Percentiles rank a stretch among this genome's conserved stretches.
phyloP scores from a whole-genome alignment of 2,329 filamentous ascomycete genomes.

The Paecilomyces niveus region DNA sequence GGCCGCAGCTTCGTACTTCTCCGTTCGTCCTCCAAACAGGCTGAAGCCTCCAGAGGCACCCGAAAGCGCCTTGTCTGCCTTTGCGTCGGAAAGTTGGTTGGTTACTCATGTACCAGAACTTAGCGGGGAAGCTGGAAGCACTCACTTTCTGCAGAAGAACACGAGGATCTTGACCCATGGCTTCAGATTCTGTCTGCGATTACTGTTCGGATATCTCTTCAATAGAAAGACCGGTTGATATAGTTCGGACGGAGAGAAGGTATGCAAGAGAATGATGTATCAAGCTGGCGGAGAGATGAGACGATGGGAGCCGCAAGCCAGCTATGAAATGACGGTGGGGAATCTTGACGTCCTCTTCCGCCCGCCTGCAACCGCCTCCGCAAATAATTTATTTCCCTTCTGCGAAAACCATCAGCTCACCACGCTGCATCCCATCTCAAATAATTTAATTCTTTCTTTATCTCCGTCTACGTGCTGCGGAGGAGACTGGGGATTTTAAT shows the following conservation, averaged over 20 bases:
- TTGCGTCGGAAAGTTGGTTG: slow-evolving; percentile 11
- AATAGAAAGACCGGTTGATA: neutral
- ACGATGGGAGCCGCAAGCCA: neutral
- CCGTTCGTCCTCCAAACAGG: slow-evolving; percentile 77
- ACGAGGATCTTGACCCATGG: slow-evolving; percentile 70
- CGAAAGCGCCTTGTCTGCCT: slow-evolving; percentile 81
- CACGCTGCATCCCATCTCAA: neutral
- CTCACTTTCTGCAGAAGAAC: slow-evolving; percentile 70
- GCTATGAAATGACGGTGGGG: neutral
- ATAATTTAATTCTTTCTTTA: neutral
- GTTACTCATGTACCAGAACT: slow-evolving; percentile 10
- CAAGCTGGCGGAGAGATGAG: neutral
- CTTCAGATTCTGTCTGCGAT: slow-evolving; percentile 10
- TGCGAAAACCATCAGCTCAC: neutral
- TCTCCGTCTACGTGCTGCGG: neutral
- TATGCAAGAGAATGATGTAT: neutral
- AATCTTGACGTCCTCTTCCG: neutral
- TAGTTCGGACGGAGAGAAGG: neutral
- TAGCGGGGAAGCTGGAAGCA: slow-evolving; percentile 4
- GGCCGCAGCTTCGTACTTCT: slow-evolving; percentile 84
- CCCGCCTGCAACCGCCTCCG: neutral
- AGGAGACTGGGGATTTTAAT: neutral
- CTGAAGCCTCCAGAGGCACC: slow-evolving; percentile 75
- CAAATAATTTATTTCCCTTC: neutral
- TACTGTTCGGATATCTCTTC: neutral